These are phyloP conservation scores for Mrakia hoshinonis DNA, from an alignment of 768 basidiomycete genomes.

Conservation along the genomic window DNA sequence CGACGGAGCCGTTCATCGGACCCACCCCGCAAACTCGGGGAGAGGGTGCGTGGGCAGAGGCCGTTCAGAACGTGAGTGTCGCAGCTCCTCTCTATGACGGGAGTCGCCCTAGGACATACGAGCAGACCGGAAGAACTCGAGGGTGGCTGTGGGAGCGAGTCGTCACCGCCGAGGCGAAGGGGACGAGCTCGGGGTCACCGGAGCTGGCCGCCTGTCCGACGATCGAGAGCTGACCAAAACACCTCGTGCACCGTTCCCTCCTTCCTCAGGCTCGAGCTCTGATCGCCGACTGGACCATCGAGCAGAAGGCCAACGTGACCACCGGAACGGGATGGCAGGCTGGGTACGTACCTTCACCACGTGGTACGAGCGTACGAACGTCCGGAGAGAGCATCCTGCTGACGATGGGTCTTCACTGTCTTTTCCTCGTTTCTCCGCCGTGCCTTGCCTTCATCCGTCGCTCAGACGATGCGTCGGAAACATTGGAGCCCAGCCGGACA, in stretches of 20 bases:
- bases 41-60: slow-evolving; percentile 35
- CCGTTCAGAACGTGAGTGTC: slow-evolving; percentile 35
- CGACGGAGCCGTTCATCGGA: neutral
- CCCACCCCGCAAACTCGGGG: slow-evolving; percentile 18
- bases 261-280: neutral
- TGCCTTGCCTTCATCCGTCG: neutral
- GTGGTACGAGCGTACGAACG: neutral
- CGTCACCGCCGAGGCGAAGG: neutral
- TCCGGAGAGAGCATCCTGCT: neutral
- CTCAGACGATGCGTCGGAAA: slow-evolving; percentile 47
- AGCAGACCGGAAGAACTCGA: too few relatives aligned
- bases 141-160: too few relatives aligned
- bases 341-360: neutral
- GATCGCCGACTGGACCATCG: slow-evolving; percentile 44
- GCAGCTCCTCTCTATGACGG: too few relatives aligned
- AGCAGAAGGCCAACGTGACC: slow-evolving; percentile 53
- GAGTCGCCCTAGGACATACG: too few relatives aligned
- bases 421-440: neutral
- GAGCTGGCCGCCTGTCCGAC: neutral
- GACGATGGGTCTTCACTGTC: neutral
- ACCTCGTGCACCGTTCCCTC: neutral
- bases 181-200: neutral
- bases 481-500: slow-evolving; percentile 46
- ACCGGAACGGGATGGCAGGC: slow-evolving; percentile 45
- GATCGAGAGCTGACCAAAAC: neutral